phyloP scores from a whole-genome alignment of 1,284 basidiomycete genomes.

The Cryptococcus deneoformans region DNA sequence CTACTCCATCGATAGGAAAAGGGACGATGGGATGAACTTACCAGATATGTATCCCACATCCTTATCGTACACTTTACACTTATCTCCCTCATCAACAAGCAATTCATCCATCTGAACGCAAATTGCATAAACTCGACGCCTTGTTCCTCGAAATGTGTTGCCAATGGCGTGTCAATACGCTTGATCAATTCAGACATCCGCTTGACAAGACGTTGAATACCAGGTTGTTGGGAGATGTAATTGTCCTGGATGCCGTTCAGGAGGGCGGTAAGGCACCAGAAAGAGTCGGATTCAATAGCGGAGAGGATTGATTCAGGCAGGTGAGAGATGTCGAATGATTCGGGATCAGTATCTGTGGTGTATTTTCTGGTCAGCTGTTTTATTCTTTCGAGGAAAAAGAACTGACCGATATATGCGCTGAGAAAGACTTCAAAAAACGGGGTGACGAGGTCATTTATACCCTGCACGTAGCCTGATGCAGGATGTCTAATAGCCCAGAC shows the following conservation, averaged over 20 bases:
- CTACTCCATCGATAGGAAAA: not conserved
- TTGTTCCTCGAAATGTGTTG: constrained; percentile 76
- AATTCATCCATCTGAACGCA: constrained; percentile 99
- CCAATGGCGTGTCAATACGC: constrained; percentile 82
- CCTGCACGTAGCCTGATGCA: constrained; percentile 94
- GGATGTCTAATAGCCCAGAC: constrained; percentile 98
- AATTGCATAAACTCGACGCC: constrained; percentile 99
- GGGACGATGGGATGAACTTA: constrained; percentile 51
- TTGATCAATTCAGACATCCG: constrained; percentile 90
- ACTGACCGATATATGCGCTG: constrained; percentile 82
- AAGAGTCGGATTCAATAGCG: constrained; percentile 90
- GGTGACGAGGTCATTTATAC: constrained; percentile 81
- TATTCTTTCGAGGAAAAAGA: not conserved
- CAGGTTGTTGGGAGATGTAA: constrained; percentile 91
- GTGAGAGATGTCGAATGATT: constrained; percentile 74
- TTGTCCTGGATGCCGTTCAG: constrained; percentile 97
- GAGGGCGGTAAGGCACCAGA: constrained; percentile 92
- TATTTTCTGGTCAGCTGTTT: not conserved
- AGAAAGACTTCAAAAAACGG: constrained; percentile 26
- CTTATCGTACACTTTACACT: constrained; percentile 90
- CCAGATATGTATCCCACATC: constrained; percentile 99
- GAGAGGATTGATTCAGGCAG: constrained; percentile 67
- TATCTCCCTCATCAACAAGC: constrained; percentile 92
- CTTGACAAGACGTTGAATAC: constrained; percentile 85
- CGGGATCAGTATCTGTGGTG: constrained; percentile 67